Percentiles rank a stretch among this genome's conserved stretches.
phyloP scores from a whole-genome alignment of 768 basidiomycete genomes.

The Rhizopogon roseolus region DNA sequence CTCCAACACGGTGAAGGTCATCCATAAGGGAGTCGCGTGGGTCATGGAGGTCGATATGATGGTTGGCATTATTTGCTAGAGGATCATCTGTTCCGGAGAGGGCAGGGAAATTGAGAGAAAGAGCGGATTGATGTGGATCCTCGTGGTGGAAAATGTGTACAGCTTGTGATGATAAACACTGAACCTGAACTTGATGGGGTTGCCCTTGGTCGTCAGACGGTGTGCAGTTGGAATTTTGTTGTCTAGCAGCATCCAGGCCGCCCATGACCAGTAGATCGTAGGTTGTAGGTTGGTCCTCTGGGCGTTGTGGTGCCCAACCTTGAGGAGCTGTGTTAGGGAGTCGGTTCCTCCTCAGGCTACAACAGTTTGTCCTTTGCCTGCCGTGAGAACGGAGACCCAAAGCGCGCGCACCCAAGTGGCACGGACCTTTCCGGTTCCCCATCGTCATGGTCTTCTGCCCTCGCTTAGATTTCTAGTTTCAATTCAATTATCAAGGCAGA shows the following conservation, averaged over 20 bases:
- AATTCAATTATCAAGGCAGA: neutral
- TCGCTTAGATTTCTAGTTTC: no score
- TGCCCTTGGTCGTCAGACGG: constrained; percentile 20
- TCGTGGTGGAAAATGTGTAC: constrained; percentile 22
- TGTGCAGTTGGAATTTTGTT: constrained; percentile 14
- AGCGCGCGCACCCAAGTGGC: neutral
- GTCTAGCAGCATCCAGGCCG: constrained; percentile 34
- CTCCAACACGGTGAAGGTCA: constrained; percentile 30
- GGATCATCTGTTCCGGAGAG: constrained; percentile 21
- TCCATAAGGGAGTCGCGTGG: constrained; percentile 27
- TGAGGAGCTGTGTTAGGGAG: constrained; percentile 2
- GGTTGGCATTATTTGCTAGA: constrained; percentile 18
- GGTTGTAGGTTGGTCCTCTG: neutral
- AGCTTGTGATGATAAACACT: constrained; percentile 27
- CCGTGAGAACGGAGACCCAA: constrained; percentile 6
- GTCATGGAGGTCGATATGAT: constrained; percentile 23
- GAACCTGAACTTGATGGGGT: constrained; percentile 23
- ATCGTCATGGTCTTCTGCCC: no score
- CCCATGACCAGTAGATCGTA: constrained; percentile 30
- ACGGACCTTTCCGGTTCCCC: neutral
- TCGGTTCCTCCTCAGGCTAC: neutral
- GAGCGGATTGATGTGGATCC: constrained; percentile 28
- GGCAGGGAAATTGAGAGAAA: constrained; percentile 23
- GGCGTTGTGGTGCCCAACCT: neutral
- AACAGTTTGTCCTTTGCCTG: neutral